Evolutionary conservation across 495 filamentous ascomycete species (phyloP), one percentile per base, ranked within the genome.

Genomic region (Evansstolkia leycettana): DNA sequence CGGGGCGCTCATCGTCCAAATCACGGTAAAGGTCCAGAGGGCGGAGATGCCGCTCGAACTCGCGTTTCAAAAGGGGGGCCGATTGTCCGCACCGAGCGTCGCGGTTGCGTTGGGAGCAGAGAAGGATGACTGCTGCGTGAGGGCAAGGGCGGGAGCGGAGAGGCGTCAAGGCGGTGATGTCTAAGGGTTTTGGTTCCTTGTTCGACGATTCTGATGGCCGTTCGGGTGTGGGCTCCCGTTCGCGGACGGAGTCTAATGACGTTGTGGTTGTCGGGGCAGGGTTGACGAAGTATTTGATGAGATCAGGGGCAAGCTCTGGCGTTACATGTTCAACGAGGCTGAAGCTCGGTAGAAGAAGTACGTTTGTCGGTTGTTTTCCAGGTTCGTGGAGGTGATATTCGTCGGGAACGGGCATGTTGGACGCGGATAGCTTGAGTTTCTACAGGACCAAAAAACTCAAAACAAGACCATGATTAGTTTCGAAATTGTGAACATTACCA

Each of bases 31-130:
- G 58, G 0, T 86, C 85, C 2, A 89, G 62, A 0, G 82, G 77
- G 2, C 86, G 80, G 30, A 98, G 67, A 49, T 96, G 89, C 0
- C 89, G 73, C 61, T 92, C 86, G 20, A 98, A 76, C 55, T 98
- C 92, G 39, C 77, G 76, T 23, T 74, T 65, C 1, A 98, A 72
- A 7, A 98, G 68, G 0, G 90, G 90, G 11, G 90, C 90, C 11
- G 78, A 85, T 52, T 94, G 86, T 0, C 89, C 90, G 55, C 90
- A 98, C 46, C 90, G 82, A 0, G 87, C 90, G 55, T 98, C 90
- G 37, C 90, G 81, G 24, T 84, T 94, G 47, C 72, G 75, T 48
- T 96, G 90, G 13, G 84, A 92, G 67, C 92, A 96, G 44, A 96
- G 76, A 8, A 96, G 77, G 50, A 98, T 86, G 20, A 96, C 69